Evolutionary conservation across 108 stramenopile genomes (phyloP).

Genomic region (Poteriospumella lacustris): DNA sequence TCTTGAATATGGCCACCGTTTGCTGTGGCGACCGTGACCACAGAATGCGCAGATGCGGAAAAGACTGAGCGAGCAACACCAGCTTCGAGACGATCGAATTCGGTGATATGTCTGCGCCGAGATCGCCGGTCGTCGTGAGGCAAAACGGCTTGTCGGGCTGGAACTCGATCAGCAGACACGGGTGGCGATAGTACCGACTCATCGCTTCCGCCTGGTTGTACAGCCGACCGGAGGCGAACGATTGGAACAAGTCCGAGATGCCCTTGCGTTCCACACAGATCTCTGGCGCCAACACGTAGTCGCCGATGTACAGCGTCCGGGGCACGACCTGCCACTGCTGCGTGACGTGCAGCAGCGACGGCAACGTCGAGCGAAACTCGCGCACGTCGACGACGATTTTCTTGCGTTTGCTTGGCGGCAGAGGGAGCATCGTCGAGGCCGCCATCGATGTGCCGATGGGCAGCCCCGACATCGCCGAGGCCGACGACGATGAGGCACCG

Average conservation of each 20-base stretch:
- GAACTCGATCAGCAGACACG: constrained; percentile 84
- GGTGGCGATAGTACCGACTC: constrained; percentile 78
- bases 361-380: constrained; percentile 89
- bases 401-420: too few relatives aligned
- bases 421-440: not conserved
- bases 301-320: constrained; percentile 82
- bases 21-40: constrained; percentile 89
- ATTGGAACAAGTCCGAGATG: constrained; percentile 85
- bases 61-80: constrained; percentile 70
- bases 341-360: constrained; percentile 75
- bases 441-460: not conserved
- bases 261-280: constrained; percentile 92
- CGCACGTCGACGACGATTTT: constrained; percentile 78
- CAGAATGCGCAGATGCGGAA: constrained; percentile 80
- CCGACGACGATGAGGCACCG: too few relatives aligned
- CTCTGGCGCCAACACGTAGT: constrained; percentile 90
- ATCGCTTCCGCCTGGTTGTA: constrained; percentile 86
- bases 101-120: constrained; percentile 70
- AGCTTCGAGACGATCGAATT: constrained; percentile 78
- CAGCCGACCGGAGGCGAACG: constrained; percentile 82
- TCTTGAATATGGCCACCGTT: constrained; percentile 78
- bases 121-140: constrained; percentile 68
- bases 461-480: not conserved
- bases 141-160: constrained; percentile 79
- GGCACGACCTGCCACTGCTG: constrained; percentile 84